Evolutionary conservation across 164 flowering plant species (phyloP), one percentile per base, ranked within the genome.

Genomic region (Aristolochia californica): DNA sequence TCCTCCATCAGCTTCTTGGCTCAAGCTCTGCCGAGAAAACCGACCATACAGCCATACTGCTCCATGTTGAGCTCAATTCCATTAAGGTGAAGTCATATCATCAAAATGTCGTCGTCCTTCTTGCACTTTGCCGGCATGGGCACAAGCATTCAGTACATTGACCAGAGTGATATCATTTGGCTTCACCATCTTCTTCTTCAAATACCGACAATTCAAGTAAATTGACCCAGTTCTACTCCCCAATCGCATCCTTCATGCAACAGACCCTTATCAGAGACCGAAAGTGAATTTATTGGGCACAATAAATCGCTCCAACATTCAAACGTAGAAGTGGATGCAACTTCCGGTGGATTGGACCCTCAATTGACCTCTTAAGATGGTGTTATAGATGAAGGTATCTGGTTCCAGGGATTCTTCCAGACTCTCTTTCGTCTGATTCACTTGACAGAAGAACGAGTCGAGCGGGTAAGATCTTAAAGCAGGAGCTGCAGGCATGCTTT

Each of bases 31-130:
- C 67, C 67, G 26, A 64, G 67, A 61, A 64, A 44, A 57, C 57
- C 67, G 2, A 64, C 67, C 61, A 64, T 57, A 57, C 67, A 57
- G 10, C 67, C 67, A 27, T 56, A 64, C 13, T 64, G 67, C 20
- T 64, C 61, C 61, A 64, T 40, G 51, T 57, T 57, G 56, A 61
- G 67, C 25, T 64, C 47, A 20, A 64, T 56, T 18, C 51, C 56
- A 49, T n/a, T 64, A 64, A 13, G 38, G 17, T 43, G 25, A 24
- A n/a, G 57, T 57, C 55, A 64, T 43, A 17, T 57, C n/a, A 22
- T 44, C 50, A 40, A 64, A 64, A 57, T 57, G 43, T 25, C 43
- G 40, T 16, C 57, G 57, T 15, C 67, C 67, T 20, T 64, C 67
- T 27, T 57, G 40, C 17, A 64, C 61, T 13, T 48, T 38, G 16